Conservation (phyloP, 1,284 basidiomycete species). For the Ganoderma lucidum region DNA sequence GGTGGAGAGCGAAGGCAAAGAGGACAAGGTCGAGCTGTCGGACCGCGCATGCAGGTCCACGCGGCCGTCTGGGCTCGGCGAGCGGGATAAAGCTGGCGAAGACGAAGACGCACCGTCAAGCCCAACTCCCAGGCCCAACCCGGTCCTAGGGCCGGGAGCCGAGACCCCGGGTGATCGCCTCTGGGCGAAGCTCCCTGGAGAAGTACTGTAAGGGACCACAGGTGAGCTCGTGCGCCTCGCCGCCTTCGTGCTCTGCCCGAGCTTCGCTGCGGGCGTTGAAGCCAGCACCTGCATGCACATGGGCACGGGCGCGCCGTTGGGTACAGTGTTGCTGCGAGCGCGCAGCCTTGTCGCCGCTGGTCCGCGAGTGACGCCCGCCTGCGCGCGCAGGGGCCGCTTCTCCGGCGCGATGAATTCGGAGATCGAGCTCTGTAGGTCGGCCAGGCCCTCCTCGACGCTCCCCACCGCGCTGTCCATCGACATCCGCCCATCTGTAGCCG, state of each 20-base stretch:
- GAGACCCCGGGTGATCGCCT: neutral
- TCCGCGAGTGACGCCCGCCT: neutral
- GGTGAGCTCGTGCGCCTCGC: conserved; percentile 41
- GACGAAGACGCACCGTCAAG: conserved; percentile 1
- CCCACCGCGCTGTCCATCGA: conserved; percentile 35
- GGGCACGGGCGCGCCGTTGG: conserved; percentile 23
- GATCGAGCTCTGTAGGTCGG: conserved; percentile 40
- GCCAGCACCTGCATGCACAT: neutral
- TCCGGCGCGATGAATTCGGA: conserved; percentile 40
- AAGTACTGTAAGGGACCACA: conserved; percentile 27
- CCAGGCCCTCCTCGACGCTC: conserved; percentile 43
- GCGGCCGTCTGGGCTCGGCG: conserved; percentile 15
- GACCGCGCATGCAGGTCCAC: conserved; percentile 27
- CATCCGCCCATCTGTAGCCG: conserved; percentile 9
- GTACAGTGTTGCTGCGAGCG: conserved; percentile 36
- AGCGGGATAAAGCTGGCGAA: conserved; percentile 15
- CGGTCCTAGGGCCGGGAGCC: neutral
- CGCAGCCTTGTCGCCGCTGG: neutral
- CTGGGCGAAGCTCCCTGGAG: neutral
- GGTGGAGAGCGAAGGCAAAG: conserved; percentile 39
- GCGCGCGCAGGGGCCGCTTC: conserved; percentile 4
- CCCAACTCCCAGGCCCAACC: conserved; percentile 16
- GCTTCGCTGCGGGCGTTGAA: neutral
- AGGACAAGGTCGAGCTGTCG: conserved; percentile 30
- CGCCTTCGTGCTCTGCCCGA: conserved; percentile 21